Conservation (phyloP, 257 asterid species). For the Avicennia marina region DNA sequence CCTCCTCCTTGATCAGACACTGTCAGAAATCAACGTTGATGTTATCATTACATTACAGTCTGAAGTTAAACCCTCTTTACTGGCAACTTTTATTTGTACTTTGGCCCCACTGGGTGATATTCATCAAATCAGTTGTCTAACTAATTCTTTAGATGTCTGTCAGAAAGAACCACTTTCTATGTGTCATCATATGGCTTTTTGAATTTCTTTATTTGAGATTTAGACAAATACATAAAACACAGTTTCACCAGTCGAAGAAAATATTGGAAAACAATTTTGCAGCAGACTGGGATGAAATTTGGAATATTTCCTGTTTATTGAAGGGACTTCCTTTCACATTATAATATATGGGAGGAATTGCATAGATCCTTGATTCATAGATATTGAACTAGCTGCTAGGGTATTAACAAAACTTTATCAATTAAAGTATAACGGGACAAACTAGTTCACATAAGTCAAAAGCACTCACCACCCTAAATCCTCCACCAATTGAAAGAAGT, state of each 20-base stretch:
- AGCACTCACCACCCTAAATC: slow-evolving; percentile 19
- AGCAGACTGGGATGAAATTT: no score
- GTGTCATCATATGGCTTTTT: slow-evolving; percentile 27
- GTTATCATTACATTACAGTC: slow-evolving; percentile 1
- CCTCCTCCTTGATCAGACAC: slow-evolving; percentile 22
- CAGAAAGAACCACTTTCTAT: slow-evolving; percentile 10
- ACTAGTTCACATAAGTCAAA: slow-evolving; percentile 23
- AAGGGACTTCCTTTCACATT: not conserved
- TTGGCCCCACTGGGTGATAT: slow-evolving; percentile 27
- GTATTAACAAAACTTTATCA: not conserved
- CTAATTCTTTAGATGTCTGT: slow-evolving; percentile 26
- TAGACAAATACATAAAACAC: not conserved
- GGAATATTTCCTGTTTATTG: not conserved
- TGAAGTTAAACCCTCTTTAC: not conserved
- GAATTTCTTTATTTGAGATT: slow-evolving; percentile 19
- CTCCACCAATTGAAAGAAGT: slow-evolving; percentile 8
- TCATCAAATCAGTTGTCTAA: slow-evolving; percentile 39
- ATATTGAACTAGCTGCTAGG: not conserved
- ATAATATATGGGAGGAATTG: not conserved
- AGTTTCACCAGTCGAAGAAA: not conserved
- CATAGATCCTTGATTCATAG: not conserved
- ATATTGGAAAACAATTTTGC: not conserved
- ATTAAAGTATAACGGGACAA: slow-evolving; percentile 19
- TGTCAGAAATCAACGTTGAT: not conserved
- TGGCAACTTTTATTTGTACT: not conserved